Evolutionary conservation across 2,329 filamentous ascomycete species (phyloP), one percentile per base, ranked within the genome.

Genomic region (Botrytis paeoniae): DNA sequence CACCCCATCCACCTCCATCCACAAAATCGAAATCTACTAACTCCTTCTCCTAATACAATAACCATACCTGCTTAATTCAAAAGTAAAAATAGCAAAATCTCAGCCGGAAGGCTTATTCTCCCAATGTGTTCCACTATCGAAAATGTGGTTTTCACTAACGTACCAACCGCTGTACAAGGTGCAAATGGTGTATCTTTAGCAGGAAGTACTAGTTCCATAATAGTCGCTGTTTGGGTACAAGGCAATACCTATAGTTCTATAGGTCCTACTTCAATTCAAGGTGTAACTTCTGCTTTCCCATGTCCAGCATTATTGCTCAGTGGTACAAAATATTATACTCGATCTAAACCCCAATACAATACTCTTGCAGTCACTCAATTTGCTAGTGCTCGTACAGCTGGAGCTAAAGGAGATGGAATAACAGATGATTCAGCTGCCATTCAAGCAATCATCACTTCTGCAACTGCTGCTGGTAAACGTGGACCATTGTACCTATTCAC

Each of bases 141-240:
- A 84, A 97, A 97, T 77, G 92, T 96, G 57, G 92, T 97, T 82
- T 93, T 97, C 83, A 84, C 82, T 77, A 85, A 86, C 69, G 89
- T 93, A 66, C 85, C 86, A 4, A 85, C 87, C 29, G 93, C 92
- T 39, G 87, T 98, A 73, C 80, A 86, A 78, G 86, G 86, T 76
- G 81, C 84, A 32, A 85, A 84, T 75, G 90, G 89, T 59, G 84
- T 86, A 62, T 82, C 83, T 7, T 84, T 97, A 54, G 86, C 97
- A 41, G 83, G 85, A 1, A 91, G 91, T 77, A 68, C 71, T 22
- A 93, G 93, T 74, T 91, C 91, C 77, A 85, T 86, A 65, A 87
- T 89, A 75, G 87, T 97, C 74, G 82, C 84, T 7, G 90, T 89
- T 20, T 98, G 92, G 88, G 87, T 90, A 32, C 93, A 97, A 82